These are phyloP conservation scores for Sclerotinia trifoliorum DNA, from an alignment of 2,329 filamentous ascomycete genomes.

Conservation along the genomic window DNA sequence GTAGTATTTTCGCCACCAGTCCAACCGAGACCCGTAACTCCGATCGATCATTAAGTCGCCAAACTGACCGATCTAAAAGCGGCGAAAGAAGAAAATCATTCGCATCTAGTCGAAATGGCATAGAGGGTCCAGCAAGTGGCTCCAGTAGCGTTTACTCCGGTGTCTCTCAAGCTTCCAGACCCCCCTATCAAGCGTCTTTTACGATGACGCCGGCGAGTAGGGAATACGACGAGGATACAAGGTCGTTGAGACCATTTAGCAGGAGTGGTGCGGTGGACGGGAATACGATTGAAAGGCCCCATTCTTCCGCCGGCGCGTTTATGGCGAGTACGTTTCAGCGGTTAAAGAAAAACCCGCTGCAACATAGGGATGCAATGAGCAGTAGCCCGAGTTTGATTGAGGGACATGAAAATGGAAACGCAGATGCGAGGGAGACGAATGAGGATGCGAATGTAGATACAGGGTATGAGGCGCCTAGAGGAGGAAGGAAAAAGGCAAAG, in stretches of 20 bases:
- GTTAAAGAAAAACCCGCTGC: not conserved
- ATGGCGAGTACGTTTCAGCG: conserved; percentile 2
- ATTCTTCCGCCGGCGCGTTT: not conserved
- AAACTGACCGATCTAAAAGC: conserved; percentile 33
- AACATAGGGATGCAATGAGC: not conserved
- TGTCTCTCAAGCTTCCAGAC: conserved; percentile 24
- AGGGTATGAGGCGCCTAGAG: not conserved
- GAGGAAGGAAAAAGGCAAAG: not conserved
- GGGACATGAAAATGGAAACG: not conserved
- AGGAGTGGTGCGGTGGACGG: conserved; percentile 23
- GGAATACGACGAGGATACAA: conserved; percentile 24
- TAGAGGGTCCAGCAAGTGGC: conserved; percentile 33
- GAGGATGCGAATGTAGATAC: not conserved
- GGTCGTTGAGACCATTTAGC: conserved; percentile 9
- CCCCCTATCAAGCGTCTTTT: conserved; percentile 29
- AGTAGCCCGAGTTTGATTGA: not conserved
- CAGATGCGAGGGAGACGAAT: not conserved
- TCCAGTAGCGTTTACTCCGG: conserved; percentile 36
- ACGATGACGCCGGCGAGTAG: conserved; percentile 36
- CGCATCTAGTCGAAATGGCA: conserved; percentile 33
- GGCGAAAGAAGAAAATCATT: conserved; percentile 34
- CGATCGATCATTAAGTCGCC: conserved; percentile 26
- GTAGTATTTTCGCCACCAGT: conserved; percentile 34
- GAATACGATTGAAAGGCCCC: conserved; percentile 14
- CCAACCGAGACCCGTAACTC: conserved; percentile 31